Conservation (phyloP, 2,329 filamentous ascomycete genomes). For the Penicillium sp. region DNA sequence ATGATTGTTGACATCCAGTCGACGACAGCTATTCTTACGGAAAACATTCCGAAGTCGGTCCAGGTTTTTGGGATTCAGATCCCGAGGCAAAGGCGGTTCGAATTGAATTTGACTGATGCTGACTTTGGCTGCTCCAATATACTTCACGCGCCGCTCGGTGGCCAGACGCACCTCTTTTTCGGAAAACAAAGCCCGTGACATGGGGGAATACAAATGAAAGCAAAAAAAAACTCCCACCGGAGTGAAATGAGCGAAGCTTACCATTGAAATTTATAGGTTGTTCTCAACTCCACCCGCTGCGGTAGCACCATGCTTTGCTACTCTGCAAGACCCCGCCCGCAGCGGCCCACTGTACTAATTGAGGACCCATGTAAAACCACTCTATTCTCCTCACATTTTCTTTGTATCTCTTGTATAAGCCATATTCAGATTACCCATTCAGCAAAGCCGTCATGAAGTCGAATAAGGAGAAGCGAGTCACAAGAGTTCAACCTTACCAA, state of each 20-base stretch:
- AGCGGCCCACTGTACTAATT: not conserved
- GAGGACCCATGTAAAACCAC: not conserved
- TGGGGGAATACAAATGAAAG: not conserved
- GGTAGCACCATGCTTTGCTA: too few species aligned
- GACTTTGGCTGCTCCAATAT: slow-evolving; percentile 24
- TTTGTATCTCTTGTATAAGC: not conserved
- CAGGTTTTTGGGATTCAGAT: slow-evolving; percentile 23
- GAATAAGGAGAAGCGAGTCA: not conserved
- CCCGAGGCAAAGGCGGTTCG: slow-evolving; percentile 11
- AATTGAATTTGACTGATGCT: slow-evolving; percentile 24
- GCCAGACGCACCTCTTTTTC: slow-evolving; percentile 15
- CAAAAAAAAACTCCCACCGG: not conserved
- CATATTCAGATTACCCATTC: not conserved
- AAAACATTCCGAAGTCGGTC: slow-evolving; percentile 23
- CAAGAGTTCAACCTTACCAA: not conserved
- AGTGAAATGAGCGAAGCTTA: not conserved
- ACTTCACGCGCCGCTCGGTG: slow-evolving; percentile 23
- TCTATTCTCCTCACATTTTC: not conserved
- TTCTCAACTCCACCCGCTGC: not conserved
- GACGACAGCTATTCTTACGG: slow-evolving; percentile 19
- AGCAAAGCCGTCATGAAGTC: not conserved
- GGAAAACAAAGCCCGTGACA: slow-evolving; percentile 14
- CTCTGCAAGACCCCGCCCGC: not conserved
- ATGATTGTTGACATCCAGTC: slow-evolving; percentile 29
- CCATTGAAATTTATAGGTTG: not conserved